Evolutionary conservation across 768 basidiomycete species (phyloP), one percentile per base, ranked within the genome.

Genomic region (Tylopilus rubrobrunneus): DNA sequence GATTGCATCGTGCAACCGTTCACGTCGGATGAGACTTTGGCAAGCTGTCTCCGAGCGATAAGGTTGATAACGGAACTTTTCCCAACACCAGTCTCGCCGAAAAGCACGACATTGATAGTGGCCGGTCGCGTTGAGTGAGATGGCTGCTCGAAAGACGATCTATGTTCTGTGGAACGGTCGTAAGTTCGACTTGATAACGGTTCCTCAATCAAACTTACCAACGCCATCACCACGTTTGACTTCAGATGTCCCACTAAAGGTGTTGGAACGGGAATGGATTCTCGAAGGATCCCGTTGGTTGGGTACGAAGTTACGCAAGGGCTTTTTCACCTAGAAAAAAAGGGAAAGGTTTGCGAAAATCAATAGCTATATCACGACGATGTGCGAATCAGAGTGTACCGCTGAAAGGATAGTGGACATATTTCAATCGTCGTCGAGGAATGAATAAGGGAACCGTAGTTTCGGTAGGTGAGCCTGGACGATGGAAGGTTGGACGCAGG

Each of bases 11-110:
- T 78, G 53, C 68, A 73, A 1, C 74, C 72, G 0, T 58, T 49
- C 1, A 71, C 66, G 8, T 65, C 59, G 8, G 57, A 59, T 37
- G 68, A 69, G 19, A 69, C 67, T 25, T 48, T 27, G 27, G 68
- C 67, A 15, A 69, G 17, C 2, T 53, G 11, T 23, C 21, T 10
- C 12, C 49, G 65, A 10, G 68, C 67, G 49, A 71, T 67, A 21
- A 69, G 65, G 33, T 71, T 69, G 51, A 69, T 60, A 27, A 69
- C 62, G 1, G 65, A 62, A 42, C 67, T 68, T 48, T 71, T 69
- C 7, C 68, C 69, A n/a, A 67, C 55, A 19, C 76, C 74, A 1
- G 71, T 65, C 54, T 75, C 74, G 5, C 76, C 76, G 40, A 77
- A 76, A 19, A 78, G 52, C 3, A 78, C 60, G 39, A 77, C 61